Base-by-base conservation (phyloP, 140 eudicot species). In the Bidens hawaiensis region DNA sequence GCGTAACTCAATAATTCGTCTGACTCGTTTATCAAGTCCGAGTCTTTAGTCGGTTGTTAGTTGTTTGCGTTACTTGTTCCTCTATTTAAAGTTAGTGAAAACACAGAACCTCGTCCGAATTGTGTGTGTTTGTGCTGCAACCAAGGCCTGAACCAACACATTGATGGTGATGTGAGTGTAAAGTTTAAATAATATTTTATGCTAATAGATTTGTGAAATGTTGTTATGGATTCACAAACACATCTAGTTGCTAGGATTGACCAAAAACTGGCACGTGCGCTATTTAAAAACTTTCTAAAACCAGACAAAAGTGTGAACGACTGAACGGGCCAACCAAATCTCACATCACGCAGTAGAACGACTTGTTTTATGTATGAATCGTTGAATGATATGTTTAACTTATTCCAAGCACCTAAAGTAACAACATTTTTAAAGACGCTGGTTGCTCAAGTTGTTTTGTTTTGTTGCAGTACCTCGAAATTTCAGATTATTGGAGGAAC, bases 401-500 rank as follows among this genome's bases (percentile, higher is more conserved):
- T n/a, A 43, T 0, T n/a, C 9, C 0, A 19, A 15, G 16, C 21
- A 3, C 8, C 5, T 16, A 4, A 43, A 5, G 4, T 48, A 6
- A 48, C 2, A 19, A 19, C 13, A 48, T 17, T 2, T 18, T 19
- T 6, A 17, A 45, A 45, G 27, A 48, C 2, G 4, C 18, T 46
- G 6, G 11, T 47, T 18, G 53, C 33, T 71, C 34, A 71, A 38
- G 18, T 41, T 21, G 15, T 34, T 38, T 7, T 15, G 24, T 72
- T 62, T 26, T 17, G 33, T 27, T 75, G 65, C 76, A 75, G 80
- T 76, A 18, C 81, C 81, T 57, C 67, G 68, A 14, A 69, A 63
- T 64, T 76, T 75, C 62, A 76, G 76, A 48, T 76, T 76, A 48
- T 16, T 69, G 31, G 81, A 76, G 73, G 76, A 76, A 41, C 81